A percentile compares a stretch with the other conserved stretches of the same genome.
These are phyloP conservation scores for Podaxis mareebaensis DNA, from an alignment of 768 basidiomycete species.

Conservation along the genomic window DNA sequence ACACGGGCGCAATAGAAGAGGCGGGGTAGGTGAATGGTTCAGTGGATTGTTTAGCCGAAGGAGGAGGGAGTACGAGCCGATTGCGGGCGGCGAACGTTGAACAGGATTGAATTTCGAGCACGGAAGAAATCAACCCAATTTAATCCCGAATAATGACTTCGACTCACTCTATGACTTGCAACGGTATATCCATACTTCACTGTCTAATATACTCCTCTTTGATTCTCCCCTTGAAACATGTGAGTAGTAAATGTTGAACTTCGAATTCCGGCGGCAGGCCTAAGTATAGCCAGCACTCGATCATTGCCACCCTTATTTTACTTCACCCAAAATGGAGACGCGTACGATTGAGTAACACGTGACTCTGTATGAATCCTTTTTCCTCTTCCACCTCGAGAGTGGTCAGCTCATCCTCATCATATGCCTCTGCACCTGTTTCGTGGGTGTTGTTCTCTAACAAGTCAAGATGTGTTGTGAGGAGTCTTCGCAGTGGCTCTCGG, in stretches of 20 bases:
- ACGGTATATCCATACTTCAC: not conserved
- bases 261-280: not conserved
- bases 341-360: conserved; percentile 21
- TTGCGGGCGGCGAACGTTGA: conserved; percentile 30
- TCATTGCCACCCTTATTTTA: not conserved
- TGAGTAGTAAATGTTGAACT: not conserved
- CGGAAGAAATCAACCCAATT: not conserved
- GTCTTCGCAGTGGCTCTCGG: not conserved
- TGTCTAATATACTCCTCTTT: not conserved
- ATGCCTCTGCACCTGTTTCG: not conserved
- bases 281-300: not conserved
- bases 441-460: not conserved
- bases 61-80: conserved; percentile 43
- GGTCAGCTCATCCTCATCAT: conserved; percentile 1
- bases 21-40: conserved; percentile 37
- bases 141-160: not conserved
- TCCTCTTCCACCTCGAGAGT: conserved; percentile 20
- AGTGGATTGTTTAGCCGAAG: conserved; percentile 46
- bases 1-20: not conserved
- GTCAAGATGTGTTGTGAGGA: not conserved
- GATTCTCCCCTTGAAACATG: not conserved
- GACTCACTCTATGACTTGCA: not conserved
- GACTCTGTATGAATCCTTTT: conserved; percentile 25
- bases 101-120: conserved; percentile 27
- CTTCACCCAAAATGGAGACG: not conserved